phyloP scores from a whole-genome alignment of 257 asterid genomes.

The Solanum peruvianum region DNA sequence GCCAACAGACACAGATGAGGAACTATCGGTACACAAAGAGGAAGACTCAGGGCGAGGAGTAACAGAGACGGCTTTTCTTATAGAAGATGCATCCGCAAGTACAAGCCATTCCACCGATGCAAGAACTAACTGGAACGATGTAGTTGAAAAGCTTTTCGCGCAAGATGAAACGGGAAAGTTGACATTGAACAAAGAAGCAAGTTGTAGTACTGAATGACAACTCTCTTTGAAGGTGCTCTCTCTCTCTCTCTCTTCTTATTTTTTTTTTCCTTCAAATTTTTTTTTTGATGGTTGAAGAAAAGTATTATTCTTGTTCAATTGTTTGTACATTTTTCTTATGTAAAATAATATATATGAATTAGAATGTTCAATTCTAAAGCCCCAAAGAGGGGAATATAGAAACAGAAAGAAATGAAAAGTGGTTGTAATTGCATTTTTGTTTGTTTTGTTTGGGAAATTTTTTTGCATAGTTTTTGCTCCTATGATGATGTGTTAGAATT shows the following conservation, averaged over 20 bases:
- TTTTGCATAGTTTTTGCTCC: neutral
- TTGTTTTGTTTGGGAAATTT: neutral
- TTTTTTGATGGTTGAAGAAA: neutral
- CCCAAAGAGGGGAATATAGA: neutral
- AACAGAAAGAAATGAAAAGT: neutral
- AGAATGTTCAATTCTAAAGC: neutral
- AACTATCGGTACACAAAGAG: neutral
- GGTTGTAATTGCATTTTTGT: neutral
- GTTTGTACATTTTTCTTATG: neutral
- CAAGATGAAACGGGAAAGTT: conserved; percentile 37
- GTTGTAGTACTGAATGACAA: neutral
- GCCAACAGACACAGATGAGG: conserved; percentile 17
- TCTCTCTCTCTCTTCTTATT: neutral
- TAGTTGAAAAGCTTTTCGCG: conserved; percentile 47
- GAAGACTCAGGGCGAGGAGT: conserved; percentile 17
- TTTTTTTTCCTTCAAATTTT: neutral
- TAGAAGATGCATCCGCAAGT: conserved; percentile 7
- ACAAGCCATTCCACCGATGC: conserved; percentile 13
- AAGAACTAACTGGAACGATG: conserved; percentile 62
- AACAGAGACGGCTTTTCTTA: conserved; percentile 15
- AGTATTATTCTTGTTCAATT: neutral
- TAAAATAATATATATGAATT: neutral
- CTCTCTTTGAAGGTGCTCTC: neutral
- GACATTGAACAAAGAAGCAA: conserved; percentile 20
- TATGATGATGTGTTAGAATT: neutral